Conservation (phyloP, 352 stramenopile species). For the Globisporangium uncinulatum region DNA sequence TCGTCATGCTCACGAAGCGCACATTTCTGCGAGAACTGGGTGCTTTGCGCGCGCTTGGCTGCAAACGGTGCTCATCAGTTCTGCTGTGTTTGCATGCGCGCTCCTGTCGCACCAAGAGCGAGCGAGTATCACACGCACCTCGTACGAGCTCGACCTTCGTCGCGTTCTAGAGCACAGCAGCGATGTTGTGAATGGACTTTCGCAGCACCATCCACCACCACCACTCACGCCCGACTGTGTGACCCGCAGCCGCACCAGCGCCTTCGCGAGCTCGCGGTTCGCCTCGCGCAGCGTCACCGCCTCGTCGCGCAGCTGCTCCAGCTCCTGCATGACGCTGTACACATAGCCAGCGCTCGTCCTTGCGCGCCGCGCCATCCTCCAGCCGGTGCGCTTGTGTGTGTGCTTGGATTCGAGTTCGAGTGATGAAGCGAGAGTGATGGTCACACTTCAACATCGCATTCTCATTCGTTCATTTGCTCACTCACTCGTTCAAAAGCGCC, state of each 20-base stretch:
- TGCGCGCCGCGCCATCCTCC: slow-evolving; percentile 19
- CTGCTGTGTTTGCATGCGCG: too few relatives aligned
- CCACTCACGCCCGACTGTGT: neutral
- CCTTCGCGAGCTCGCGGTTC: slow-evolving; percentile 59
- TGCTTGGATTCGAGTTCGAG: slow-evolving; percentile 5
- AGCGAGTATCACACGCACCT: slow-evolving; percentile 15
- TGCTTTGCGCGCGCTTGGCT: slow-evolving; percentile 10
- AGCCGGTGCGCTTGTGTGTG: neutral
- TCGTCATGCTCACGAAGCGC: too few relatives aligned
- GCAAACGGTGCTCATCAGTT: too few relatives aligned
- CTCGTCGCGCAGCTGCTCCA: slow-evolving; percentile 46
- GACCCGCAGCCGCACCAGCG: slow-evolving; percentile 29
- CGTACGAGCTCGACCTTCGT: slow-evolving; percentile 47
- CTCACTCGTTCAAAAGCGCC: slow-evolving; percentile 15
- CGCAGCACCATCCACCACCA: neutral
- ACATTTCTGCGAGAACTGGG: slow-evolving; percentile 11
- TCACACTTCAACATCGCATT: neutral
- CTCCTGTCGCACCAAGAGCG: neutral
- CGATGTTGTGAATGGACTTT: neutral
- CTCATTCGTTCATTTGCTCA: neutral
- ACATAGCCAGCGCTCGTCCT: slow-evolving; percentile 37
- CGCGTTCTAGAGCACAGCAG: slow-evolving; percentile 27
- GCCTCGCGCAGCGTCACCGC: slow-evolving; percentile 35
- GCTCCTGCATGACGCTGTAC: slow-evolving; percentile 59
- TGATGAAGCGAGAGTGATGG: slow-evolving; percentile 11